Conservation (phyloP, 768 basidiomycete species). For the Lactifluus hygrophoroides region DNA sequence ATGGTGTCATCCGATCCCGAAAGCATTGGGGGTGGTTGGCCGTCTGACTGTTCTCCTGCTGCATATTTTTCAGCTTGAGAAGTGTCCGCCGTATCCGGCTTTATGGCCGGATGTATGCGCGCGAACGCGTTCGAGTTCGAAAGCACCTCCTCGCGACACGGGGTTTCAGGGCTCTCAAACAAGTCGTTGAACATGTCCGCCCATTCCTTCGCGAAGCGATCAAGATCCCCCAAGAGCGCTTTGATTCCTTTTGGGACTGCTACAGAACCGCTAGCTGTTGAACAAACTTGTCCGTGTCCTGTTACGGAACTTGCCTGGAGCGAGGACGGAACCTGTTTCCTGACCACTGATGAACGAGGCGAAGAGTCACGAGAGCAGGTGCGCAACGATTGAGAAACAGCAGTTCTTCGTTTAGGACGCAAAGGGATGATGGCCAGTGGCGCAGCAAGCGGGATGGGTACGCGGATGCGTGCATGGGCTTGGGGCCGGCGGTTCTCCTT, state of each 20-base stretch:
- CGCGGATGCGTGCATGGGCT: background rate
- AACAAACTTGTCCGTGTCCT: background rate
- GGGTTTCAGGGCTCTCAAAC: background rate
- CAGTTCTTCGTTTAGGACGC: background rate
- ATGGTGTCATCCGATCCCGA: background rate
- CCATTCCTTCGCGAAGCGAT: constrained; percentile 13
- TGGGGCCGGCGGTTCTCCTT: constrained; percentile 8
- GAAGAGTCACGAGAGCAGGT: background rate
- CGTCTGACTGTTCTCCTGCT: background rate
- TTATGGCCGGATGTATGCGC: background rate
- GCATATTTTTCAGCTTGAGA: background rate
- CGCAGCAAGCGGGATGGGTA: background rate
- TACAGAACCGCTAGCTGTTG: background rate
- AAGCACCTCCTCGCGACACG: background rate
- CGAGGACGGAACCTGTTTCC: background rate
- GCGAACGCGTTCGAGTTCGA: background rate
- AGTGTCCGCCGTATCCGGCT: background rate
- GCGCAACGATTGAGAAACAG: background rate
- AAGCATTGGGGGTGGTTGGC: background rate
- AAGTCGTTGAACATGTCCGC: constrained; percentile 12
- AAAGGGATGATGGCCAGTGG: background rate
- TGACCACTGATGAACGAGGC: background rate
- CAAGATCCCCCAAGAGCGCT: constrained; percentile 8
- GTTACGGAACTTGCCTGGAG: background rate
- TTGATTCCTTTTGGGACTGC: constrained; percentile 1